Base-by-base conservation (phyloP, 108 stramenopile species). In the Fistulifera solaris region DNA sequence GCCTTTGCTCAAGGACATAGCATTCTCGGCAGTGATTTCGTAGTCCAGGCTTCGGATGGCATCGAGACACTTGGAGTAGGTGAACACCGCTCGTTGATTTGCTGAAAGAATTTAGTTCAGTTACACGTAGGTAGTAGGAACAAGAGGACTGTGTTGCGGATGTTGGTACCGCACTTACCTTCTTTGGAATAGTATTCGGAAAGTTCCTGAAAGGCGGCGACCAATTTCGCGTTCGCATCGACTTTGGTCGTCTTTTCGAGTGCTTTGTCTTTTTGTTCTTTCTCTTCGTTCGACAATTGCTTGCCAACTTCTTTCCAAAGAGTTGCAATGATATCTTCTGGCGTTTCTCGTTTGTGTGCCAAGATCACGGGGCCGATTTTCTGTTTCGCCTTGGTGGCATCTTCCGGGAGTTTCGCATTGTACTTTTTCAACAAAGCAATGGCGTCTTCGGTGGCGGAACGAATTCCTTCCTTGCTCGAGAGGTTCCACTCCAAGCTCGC, bases 1-100 rank as follows among this genome's bases (percentile, higher is more conserved):
- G 13, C 83, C 78, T 61, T 85, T 89, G 38, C 63, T 68, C n/a
- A 90, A 64, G 1, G 65, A 62, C 68, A 68, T 77, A 25, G 83
- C 85, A 46, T 86, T 90, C 16, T 75, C 78, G 1, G 42, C 76
- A 0, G 89, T 90, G 11, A 90, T 67, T 58, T 77, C 85, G 44
- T 61, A 75, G 38, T 72, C 49, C 11, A 90, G 50, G 14, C 68
- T 68, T 38, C 54, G 62, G 22, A 90, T 67, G 24, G 78, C 77
- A 26, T 48, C 57, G 11, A 53, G 66, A 21, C 65, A 69, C 59
- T 79, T 77, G 17, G 54, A 62, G 40, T 72, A 70, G 60, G 51
- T 45, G 25, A 26, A 50, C n/a, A 48, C 64, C 6, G 59, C 76
- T 45, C 44, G 44, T 14, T 78, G 78, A 19, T 35, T 35, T 35